phyloP scores from a whole-genome alignment of 164 flowering plant species.

The Liquidambar formosana region DNA sequence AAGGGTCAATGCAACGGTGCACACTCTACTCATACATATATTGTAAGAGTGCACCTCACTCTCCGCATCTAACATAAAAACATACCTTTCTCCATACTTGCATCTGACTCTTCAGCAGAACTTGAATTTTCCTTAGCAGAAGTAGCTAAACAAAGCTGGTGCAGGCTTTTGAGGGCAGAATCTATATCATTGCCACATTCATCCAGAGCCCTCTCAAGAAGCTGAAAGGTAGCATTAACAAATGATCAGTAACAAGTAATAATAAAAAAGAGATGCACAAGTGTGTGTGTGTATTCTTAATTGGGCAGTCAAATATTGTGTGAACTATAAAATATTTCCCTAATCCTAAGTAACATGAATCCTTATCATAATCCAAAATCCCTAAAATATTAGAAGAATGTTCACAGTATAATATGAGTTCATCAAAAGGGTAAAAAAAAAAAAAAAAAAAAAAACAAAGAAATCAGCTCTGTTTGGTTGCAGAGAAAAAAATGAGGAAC shows the following conservation, averaged over 20 bases:
- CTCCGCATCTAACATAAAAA: neutral
- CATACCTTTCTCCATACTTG: slow-evolving; percentile 30
- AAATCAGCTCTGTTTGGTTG: too few relatives aligned
- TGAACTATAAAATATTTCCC: neutral
- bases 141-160: slow-evolving; percentile 44
- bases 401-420: too few relatives aligned
- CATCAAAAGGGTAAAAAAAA: too few relatives aligned
- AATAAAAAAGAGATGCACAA: neutral
- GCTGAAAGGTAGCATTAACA: slow-evolving; percentile 27
- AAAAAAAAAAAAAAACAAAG: too few relatives aligned
- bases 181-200: slow-evolving; percentile 68
- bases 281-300: neutral
- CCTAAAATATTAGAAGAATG: too few relatives aligned
- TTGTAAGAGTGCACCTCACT: neutral
- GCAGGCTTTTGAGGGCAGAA: slow-evolving; percentile 56
- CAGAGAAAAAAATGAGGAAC: too few relatives aligned
- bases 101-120: slow-evolving; percentile 24
- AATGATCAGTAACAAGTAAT: neutral
- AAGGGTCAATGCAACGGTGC: too few relatives aligned
- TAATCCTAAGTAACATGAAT: too few relatives aligned
- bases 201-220: slow-evolving; percentile 58
- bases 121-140: slow-evolving; percentile 22
- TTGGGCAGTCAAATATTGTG: neutral
- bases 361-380: too few relatives aligned
- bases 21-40: neutral